Conservation (phyloP, 768 basidiomycete species). For the Wakefieldia striispora region DNA sequence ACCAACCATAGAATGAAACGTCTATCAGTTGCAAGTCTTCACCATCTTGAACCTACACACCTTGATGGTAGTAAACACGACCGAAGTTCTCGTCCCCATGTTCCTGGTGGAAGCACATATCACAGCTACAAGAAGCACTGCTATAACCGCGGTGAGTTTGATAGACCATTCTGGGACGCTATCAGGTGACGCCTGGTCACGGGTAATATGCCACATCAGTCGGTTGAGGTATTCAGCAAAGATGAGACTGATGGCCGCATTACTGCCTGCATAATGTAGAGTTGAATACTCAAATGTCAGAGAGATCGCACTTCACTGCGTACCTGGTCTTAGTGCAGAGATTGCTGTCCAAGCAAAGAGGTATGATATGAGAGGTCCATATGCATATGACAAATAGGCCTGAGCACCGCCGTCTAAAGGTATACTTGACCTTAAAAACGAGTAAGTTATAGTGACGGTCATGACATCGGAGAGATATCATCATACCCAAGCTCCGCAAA, state of each 20-base stretch:
- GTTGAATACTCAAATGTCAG: not conserved
- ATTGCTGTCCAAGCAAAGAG: constrained; percentile 96
- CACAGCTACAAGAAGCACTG: constrained; percentile 68
- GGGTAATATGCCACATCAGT: constrained; percentile 76
- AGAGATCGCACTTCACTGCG: constrained; percentile 8
- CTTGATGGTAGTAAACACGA: constrained; percentile 88
- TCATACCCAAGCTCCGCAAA: constrained; percentile 87
- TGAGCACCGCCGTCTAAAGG: constrained; percentile 53
- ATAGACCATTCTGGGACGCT: constrained; percentile 88
- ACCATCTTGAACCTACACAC: constrained; percentile 35
- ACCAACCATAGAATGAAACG: not conserved
- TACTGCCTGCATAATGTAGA: constrained; percentile 46
- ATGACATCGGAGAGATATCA: not conserved
- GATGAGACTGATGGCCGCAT: constrained; percentile 85
- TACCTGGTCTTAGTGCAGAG: constrained; percentile 81
- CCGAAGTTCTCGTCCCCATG: constrained; percentile 75
- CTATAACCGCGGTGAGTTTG: constrained; percentile 77
- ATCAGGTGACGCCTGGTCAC: constrained; percentile 68
- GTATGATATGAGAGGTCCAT: constrained; percentile 83
- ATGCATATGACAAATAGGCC: constrained; percentile 87
- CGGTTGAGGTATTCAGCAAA: constrained; percentile 93
- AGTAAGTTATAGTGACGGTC: not conserved
- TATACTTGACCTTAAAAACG: constrained; percentile 29
- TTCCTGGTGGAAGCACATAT: constrained; percentile 78
- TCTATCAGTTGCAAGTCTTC: constrained; percentile 1